A percentile compares a stretch with the other conserved stretches of the same genome.
Evolutionary conservation across 164 flowering plant species (phyloP).

Genomic region (Nymphaea thermarum): DNA sequence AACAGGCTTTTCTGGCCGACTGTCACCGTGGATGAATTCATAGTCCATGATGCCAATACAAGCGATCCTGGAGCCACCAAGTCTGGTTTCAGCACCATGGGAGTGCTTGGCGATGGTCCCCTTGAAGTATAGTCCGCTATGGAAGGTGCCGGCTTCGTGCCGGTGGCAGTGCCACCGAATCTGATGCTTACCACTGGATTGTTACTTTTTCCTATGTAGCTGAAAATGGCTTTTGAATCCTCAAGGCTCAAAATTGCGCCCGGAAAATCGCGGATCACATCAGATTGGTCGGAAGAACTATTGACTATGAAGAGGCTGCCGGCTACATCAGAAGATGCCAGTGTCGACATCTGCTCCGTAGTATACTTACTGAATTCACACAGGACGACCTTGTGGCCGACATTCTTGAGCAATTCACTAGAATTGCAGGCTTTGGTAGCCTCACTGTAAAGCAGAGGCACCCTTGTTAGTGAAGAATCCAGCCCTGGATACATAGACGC

Average conservation of each 20-base stretch:
- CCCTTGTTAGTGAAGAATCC: background rate
- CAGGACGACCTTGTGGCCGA: conserved; percentile 18
- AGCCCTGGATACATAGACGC: conserved; percentile 5
- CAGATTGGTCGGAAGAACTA: conserved; percentile 8
- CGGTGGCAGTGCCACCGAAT: conserved; percentile 26
- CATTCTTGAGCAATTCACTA: conserved; percentile 8
- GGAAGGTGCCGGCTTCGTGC: conserved; percentile 38
- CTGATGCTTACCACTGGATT: conserved; percentile 22
- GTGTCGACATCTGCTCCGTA: conserved; percentile 16
- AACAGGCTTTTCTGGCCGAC: conserved; percentile 7
- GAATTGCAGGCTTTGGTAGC: conserved; percentile 6
- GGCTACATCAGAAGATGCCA: conserved; percentile 11
- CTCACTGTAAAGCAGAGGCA: conserved; percentile 9
- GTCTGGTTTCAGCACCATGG: conserved; percentile 54
- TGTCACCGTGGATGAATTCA: conserved; percentile 5
- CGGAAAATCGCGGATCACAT: conserved; percentile 21
- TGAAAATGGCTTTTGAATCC: conserved; percentile 19
- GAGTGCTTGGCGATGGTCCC: conserved; percentile 25
- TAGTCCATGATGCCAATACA: conserved; percentile 50
- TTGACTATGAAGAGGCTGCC: conserved; percentile 50
- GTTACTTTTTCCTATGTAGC: conserved; percentile 19
- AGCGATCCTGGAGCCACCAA: conserved; percentile 40
- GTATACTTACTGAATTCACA: conserved; percentile 10
- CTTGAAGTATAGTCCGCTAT: conserved; percentile 48
- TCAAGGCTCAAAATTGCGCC: conserved; percentile 19